Base-by-base conservation (phyloP, 805 yeast species). In the Candida lessepsii region DNA sequence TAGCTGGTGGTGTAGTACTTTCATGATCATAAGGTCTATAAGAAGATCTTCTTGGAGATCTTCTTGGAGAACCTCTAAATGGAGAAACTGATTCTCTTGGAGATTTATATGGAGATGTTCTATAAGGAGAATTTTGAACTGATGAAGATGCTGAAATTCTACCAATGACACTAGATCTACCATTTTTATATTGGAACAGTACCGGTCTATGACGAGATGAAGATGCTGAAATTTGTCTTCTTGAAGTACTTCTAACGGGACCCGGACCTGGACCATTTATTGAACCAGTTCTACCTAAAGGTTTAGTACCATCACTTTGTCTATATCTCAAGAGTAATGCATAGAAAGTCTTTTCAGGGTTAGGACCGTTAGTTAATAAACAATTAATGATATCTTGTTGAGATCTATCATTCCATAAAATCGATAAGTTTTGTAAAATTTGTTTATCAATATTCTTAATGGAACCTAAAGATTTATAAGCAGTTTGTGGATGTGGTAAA, bases 321-420 rank as follows among this genome's bases (percentile, higher is more conserved):
- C 71, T 63, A 52, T 70, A 70, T 45, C 74, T 56, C 53, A 69
- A 53, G 31, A 70, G 60, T 48, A 70, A 66, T 2, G 75, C 74
- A 37, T 70, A 70, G 45, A 70, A 70, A 5, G 75, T 69, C 49
- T 70, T 70, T 47, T 70, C 75, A 5, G 74, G 71, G 48, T 63
- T 65, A 11, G 70, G 54, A 15, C 73, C 74, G 39, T 56, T 61
- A 24, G 51, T 53, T 42, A 69, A 59, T 17, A 70, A 59, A 40
- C 67, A 57, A 30, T 51, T 49, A 18, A 67, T 52, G 11, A 70
- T 70, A 25, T 70, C 75, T 19, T 61, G 55, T 46, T 66, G 63
- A 5, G 67, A 51, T 49, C 81, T 63, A 33, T 77, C 79, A 50
- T 77, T 77, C 82, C 82, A 78, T 48, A 78, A 63, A 42, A 76